Base-by-base conservation (phyloP, 352 stramenopile genomes). In the Pythium sukuiense region DNA sequence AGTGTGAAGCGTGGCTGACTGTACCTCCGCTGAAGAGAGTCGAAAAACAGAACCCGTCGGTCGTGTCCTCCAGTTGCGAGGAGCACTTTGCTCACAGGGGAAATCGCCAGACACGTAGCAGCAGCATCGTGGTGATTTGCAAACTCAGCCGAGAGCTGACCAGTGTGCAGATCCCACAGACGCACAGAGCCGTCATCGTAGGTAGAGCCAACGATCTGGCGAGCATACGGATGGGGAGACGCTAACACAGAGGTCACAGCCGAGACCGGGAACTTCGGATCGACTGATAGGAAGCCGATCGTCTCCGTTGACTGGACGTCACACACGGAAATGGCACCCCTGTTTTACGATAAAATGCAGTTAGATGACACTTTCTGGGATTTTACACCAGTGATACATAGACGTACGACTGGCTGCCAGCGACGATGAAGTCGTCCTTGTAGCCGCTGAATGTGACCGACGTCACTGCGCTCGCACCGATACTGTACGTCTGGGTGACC, bases 351-450 rank as follows among this genome's bases (percentile, higher is more conserved):
- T 45, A 11, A 9, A 9, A 53, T 18, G 11, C 18, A 27, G 26
- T 41, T 7, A 49, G 5, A n/a, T n/a, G n/a, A n/a, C n/a, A n/a
- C n/a, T n/a, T n/a, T n/a, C n/a, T n/a, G n/a, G n/a, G n/a, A n/a
- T n/a, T n/a, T n/a, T n/a, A n/a, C n/a, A n/a, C n/a, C n/a, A n/a
- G n/a, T n/a, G n/a, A n/a, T n/a, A n/a, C n/a, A n/a, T 20, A 29
- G 13, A 67, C 49, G 29, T 70, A 90, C 83, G 78, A 87, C 18
- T 81, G 76, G 61, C 73, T 89, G n/a, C 83, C 83, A 16, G 77
- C 80, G n/a, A 89, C 77, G 24, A 90, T 76, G 39, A 79, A 78
- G 45, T 92, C 84, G 63, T 92, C 81, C 57, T 88, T 90, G 69
- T 87, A 86, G 18, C 84, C 84, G 39, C 76, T 86, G 53, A 92